Conservation (phyloP, 1,139 yeast species). For the Hansenula sp. region DNA sequence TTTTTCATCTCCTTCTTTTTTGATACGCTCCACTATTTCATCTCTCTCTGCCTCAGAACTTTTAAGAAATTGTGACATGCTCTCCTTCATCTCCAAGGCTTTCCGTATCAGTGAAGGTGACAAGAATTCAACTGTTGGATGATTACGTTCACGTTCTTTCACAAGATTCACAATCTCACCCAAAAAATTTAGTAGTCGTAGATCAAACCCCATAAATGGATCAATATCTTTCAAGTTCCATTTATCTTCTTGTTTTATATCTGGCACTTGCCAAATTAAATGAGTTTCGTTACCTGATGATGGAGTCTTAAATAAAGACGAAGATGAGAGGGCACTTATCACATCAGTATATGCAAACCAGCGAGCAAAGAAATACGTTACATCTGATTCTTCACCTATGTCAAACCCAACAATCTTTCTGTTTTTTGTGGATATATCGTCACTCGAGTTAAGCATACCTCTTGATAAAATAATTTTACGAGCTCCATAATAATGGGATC, state of each 20-base stretch:
- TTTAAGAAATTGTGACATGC: conserved; percentile 24
- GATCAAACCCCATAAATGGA: conserved; percentile 55
- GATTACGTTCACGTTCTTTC: conserved; percentile 23
- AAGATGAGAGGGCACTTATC: conserved; percentile 49
- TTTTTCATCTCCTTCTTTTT: conserved; percentile 5
- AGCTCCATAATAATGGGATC: conserved; percentile 67
- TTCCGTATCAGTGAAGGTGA: conserved; percentile 34
- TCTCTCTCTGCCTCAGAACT: conserved; percentile 29
- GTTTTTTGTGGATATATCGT: conserved; percentile 9
- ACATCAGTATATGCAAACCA: conserved; percentile 75
- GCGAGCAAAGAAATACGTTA: conserved; percentile 57
- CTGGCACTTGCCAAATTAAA: conserved; percentile 24
- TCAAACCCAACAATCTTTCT: conserved; percentile 7
- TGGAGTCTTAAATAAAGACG: conserved; percentile 18
- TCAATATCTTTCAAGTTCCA: conserved; percentile 40
- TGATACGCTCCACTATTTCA: conserved; percentile 19
- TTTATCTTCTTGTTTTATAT: conserved; percentile 11
- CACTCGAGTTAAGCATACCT: conserved; percentile 33
- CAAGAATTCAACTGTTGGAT: conserved; percentile 1
- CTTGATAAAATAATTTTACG: conserved; percentile 62
- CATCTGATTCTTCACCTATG: conserved; percentile 31
- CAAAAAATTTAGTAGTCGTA: conserved; percentile 45
- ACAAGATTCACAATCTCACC: conserved; percentile 43
- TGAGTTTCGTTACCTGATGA: conserved; percentile 8
- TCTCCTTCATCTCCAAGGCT: conserved; percentile 45